These are phyloP conservation scores for Oryza brachyantha DNA, from an alignment of 176 grass and related monocot species.

Conservation along the genomic window DNA sequence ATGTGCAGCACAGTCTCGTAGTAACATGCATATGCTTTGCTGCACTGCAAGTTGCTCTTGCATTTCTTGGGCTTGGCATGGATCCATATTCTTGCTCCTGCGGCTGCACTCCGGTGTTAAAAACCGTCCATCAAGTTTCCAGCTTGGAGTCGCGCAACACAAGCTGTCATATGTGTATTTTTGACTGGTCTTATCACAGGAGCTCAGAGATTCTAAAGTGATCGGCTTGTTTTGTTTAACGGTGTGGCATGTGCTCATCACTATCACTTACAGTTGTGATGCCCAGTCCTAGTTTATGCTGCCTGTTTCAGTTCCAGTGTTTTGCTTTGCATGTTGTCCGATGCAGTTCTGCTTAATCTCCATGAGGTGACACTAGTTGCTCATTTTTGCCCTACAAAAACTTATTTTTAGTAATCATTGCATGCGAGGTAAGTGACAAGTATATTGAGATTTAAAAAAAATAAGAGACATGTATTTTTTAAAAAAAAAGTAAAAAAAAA, in stretches of 20 bases:
- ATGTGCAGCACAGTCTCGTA: slow-evolving; percentile 21
- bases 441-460: too few species aligned
- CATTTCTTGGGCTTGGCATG: background rate
- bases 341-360: background rate
- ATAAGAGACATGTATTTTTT: too few species aligned
- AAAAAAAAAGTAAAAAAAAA: too few species aligned
- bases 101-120: background rate
- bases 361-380: background rate
- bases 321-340: background rate
- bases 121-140: background rate
- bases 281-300: background rate
- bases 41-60: background rate
- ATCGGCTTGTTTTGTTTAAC: background rate
- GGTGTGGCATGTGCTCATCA: background rate
- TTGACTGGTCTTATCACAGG: slow-evolving; percentile 25
- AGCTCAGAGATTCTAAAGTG: background rate
- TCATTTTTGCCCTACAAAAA: too few species aligned
- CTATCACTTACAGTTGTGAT: background rate
- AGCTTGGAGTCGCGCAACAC: background rate
- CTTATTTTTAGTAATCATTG: too few species aligned
- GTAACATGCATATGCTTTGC: background rate
- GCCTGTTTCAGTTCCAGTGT: background rate
- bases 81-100: background rate
- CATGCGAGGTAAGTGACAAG: too few species aligned
- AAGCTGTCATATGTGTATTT: slow-evolving; percentile 44